A percentile compares a stretch with the other conserved stretches of the same genome.
phyloP scores from a whole-genome alignment of 192 early-diverging fungal species.

The Backusella circina region DNA sequence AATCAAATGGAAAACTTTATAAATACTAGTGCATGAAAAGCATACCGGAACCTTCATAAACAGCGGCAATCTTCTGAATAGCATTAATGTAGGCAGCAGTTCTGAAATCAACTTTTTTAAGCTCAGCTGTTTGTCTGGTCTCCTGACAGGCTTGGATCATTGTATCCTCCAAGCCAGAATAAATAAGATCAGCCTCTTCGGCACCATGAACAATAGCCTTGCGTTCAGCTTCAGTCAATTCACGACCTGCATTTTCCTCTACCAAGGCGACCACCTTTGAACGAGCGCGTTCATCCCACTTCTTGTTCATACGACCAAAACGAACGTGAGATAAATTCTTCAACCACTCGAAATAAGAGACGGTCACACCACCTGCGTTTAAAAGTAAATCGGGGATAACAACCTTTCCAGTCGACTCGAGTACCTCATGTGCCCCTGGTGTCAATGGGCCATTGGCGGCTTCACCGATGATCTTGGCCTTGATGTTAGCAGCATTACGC shows the following conservation, averaged over 20 bases:
- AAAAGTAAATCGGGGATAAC: slow-evolving; percentile 74
- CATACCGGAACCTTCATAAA: slow-evolving; percentile 70
- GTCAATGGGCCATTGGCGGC: slow-evolving; percentile 81
- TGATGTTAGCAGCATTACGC: slow-evolving; percentile 65
- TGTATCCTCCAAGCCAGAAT: slow-evolving; percentile 82
- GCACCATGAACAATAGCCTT: slow-evolving; percentile 76
- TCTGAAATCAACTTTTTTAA: slow-evolving; percentile 66
- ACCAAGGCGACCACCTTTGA: slow-evolving; percentile 63
- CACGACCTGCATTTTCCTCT: slow-evolving; percentile 72
- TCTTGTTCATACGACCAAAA: slow-evolving; percentile 81
- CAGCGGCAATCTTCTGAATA: slow-evolving; percentile 78
- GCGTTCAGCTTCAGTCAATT: slow-evolving; percentile 69
- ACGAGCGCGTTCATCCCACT: slow-evolving; percentile 80
- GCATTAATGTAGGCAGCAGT: slow-evolving; percentile 76
- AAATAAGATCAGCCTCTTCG: slow-evolving; percentile 80
- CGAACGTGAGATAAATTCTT: slow-evolving; percentile 83
- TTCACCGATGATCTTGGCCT: slow-evolving; percentile 78
- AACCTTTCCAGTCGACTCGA: slow-evolving; percentile 54
- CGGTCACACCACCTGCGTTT: slow-evolving; percentile 81
- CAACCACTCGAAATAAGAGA: slow-evolving; percentile 80
- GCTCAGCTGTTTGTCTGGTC: slow-evolving; percentile 63
- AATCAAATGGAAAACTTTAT: neutral
- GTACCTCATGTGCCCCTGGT: slow-evolving; percentile 65
- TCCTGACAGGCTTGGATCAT: slow-evolving; percentile 77
- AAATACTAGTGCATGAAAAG: slow-evolving; percentile 55